Percentiles rank a stretch among this genome's conserved stretches.
These are phyloP conservation scores for Afroboletus lepidellus DNA, from an alignment of 1,284 basidiomycete species.

Conservation along the genomic window DNA sequence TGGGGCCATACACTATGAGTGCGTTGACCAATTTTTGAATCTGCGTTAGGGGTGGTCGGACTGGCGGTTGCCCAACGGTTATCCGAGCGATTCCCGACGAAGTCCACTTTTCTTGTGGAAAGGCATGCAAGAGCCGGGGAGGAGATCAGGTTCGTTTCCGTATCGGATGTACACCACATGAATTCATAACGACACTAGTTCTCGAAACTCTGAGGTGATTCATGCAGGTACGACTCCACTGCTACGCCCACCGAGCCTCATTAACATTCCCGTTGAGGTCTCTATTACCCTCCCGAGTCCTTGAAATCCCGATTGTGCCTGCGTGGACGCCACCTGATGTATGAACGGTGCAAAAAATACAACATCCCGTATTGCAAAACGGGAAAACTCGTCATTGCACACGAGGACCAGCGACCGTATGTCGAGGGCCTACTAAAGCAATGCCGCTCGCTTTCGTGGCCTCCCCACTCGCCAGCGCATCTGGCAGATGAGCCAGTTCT, in stretches of 20 bases:
- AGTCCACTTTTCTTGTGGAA: conserved; percentile 86
- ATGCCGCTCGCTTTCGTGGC: conserved; percentile 53
- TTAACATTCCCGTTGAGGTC: conserved; percentile 41
- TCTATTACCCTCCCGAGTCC: conserved; percentile 83
- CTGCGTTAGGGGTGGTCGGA: conserved; percentile 72
- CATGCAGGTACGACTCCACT: conserved; percentile 66
- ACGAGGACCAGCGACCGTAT: conserved; percentile 63
- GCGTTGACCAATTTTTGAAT: background rate
- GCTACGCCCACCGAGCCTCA: background rate
- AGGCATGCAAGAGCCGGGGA: conserved; percentile 72
- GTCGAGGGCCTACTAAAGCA: conserved; percentile 69
- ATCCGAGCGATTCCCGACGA: conserved; percentile 62
- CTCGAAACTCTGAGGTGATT: conserved; percentile 94
- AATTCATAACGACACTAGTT: conserved; percentile 46
- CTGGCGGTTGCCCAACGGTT: conserved; percentile 83
- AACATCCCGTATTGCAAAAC: conserved; percentile 72
- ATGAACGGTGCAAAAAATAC: conserved; percentile 69
- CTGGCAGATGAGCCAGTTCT: conserved; percentile 41
- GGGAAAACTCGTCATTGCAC: conserved; percentile 88
- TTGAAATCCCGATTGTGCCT: conserved; percentile 88
- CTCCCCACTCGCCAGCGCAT: conserved; percentile 37
- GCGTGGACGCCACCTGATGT: conserved; percentile 83
- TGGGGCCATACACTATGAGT: conserved; percentile 25
- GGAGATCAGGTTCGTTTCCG: conserved; percentile 69
- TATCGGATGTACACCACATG: background rate